Conservation (phyloP, 202 grass and related monocot genomes). For the Cymbopogon flexuosus region DNA sequence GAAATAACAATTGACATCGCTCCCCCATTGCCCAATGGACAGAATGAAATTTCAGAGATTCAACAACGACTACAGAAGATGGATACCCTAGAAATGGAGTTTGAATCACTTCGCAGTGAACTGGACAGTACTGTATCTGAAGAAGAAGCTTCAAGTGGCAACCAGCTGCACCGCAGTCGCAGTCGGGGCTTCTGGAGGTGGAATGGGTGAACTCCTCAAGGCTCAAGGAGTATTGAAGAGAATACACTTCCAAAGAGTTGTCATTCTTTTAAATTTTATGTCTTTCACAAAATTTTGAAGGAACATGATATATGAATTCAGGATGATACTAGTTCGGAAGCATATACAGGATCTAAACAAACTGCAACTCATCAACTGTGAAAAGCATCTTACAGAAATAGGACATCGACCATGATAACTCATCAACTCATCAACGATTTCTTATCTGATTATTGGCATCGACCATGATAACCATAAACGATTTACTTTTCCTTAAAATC, state of each 20-base stretch:
- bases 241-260: not conserved
- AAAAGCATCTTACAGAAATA: not conserved
- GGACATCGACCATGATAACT: no score
- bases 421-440: no score
- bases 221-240: not conserved
- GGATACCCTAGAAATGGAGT: constrained; percentile 41
- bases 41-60: constrained; percentile 44
- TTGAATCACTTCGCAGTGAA: constrained; percentile 27
- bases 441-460: not conserved
- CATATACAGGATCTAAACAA: not conserved
- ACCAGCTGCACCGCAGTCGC: not conserved
- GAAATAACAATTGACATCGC: not conserved
- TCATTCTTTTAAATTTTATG: constrained; percentile 21
- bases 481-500: not conserved
- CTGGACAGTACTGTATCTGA: not conserved
- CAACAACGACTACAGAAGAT: constrained; percentile 46
- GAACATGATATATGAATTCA: not conserved
- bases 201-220: constrained; percentile 19
- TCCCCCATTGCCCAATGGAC: not conserved
- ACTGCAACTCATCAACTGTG: not conserved
- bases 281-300: not conserved
- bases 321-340: not conserved
- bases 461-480: not conserved
- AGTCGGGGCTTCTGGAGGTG: constrained; percentile 38
- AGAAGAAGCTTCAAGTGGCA: constrained; percentile 1